phyloP scores from a whole-genome alignment of 2,329 filamentous ascomycete genomes.

The Stenocarpella maydis region DNA sequence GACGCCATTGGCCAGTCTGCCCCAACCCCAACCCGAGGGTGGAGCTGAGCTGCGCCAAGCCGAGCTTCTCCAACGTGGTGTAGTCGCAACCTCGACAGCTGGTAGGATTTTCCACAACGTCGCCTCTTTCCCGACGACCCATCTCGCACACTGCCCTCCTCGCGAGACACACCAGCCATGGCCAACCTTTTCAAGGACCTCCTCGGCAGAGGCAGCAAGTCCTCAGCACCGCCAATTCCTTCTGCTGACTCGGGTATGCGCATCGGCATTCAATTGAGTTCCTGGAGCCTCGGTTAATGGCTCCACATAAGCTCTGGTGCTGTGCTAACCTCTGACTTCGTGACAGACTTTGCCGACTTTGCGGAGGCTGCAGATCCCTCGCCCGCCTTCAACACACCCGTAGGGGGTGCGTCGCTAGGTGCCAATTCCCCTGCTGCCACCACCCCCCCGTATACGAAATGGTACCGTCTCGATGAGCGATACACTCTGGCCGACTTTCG shows the following conservation, averaged over 20 bases:
- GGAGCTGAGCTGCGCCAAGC: conserved; percentile 14
- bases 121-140: conserved; percentile 20
- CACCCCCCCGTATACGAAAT: conserved; percentile 81
- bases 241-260: conserved; percentile 70
- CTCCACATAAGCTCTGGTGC: conserved; percentile 1
- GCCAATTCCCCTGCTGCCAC: conserved; percentile 56
- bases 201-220: conserved; percentile 70
- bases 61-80: conserved; percentile 22
- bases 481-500: conserved; percentile 85
- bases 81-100: conserved; percentile 3
- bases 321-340: conserved; percentile 40
- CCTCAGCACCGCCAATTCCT: conserved; percentile 58
- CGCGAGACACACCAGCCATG: conserved; percentile 48
- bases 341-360: conserved; percentile 91
- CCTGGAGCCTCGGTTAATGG: background rate
- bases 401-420: conserved; percentile 56
- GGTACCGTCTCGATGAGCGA: conserved; percentile 97
- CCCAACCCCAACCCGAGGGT: background rate
- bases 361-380: conserved; percentile 77
- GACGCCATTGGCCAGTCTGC: background rate
- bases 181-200: conserved; percentile 71
- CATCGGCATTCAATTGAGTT: conserved; percentile 26
- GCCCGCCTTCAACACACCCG: conserved; percentile 57
- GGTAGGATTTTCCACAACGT: conserved; percentile 32
- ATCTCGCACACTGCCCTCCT: conserved; percentile 25